These are phyloP conservation scores for Candida ponderosae DNA, from an alignment of 805 yeast species.

Conservation along the genomic window DNA sequence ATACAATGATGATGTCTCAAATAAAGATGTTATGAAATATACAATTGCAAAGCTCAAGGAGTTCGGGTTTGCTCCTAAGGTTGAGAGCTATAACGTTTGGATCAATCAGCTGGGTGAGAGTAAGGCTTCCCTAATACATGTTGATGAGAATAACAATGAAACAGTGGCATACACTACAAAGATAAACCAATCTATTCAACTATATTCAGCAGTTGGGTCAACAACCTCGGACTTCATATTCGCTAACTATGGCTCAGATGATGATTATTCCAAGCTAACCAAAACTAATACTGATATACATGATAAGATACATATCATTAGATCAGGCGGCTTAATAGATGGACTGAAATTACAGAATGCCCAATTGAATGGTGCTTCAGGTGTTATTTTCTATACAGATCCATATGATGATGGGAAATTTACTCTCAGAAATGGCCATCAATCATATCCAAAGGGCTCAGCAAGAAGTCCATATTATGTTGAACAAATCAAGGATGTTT, in stretches of 20 bases:
- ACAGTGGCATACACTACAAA: constrained; percentile 41
- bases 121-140: constrained; percentile 28
- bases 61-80: constrained; percentile 40
- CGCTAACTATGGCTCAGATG: constrained; percentile 50
- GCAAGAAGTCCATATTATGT: constrained; percentile 57
- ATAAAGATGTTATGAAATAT: constrained; percentile 34
- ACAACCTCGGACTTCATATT: constrained; percentile 47
- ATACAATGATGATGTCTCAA: not conserved
- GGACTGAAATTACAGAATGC: constrained; percentile 59
- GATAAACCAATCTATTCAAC: constrained; percentile 50
- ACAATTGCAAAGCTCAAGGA: constrained; percentile 41
- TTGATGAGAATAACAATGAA: constrained; percentile 29
- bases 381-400: constrained; percentile 43
- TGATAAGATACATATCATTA: constrained; percentile 52
- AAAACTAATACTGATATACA: constrained; percentile 33
- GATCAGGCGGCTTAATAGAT: constrained; percentile 41
- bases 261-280: constrained; percentile 42
- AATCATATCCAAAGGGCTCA: constrained; percentile 55
- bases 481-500: constrained; percentile 56
- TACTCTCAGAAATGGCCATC: constrained; percentile 46
- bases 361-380: constrained; percentile 52
- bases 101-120: constrained; percentile 44
- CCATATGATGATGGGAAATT: constrained; percentile 54
- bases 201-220: constrained; percentile 58
- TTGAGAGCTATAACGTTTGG: constrained; percentile 52